Conservation (phyloP, 257 asterid genomes). For the Solanum chaucha region DNA sequence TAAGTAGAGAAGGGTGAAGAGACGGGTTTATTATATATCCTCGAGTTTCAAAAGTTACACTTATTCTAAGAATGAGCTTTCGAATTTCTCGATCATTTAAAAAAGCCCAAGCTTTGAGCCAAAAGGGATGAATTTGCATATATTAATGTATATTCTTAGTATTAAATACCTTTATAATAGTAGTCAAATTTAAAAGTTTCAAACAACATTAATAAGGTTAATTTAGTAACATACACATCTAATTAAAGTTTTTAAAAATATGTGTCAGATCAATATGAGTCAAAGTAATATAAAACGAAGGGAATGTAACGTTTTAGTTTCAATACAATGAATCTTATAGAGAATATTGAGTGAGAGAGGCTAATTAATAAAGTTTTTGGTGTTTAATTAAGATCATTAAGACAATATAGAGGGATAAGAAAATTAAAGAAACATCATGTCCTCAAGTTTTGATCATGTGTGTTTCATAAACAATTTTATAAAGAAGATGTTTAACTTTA, state of each 20-base stretch:
- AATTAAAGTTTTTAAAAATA: too few species aligned
- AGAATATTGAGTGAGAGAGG: background rate
- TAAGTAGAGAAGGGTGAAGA: background rate
- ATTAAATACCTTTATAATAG: background rate
- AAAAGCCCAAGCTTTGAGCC: background rate
- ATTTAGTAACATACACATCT: too few species aligned
- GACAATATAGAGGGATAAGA: background rate
- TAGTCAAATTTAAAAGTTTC: background rate
- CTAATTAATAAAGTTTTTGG: background rate
- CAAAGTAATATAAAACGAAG: too few species aligned
- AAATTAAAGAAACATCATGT: background rate
- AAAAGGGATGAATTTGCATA: background rate
- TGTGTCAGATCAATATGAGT: too few species aligned
- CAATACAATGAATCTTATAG: background rate
- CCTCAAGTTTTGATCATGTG: background rate
- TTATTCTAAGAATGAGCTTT: background rate
- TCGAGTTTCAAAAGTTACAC: background rate
- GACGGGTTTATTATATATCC: background rate
- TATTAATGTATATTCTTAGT: background rate
- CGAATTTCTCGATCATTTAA: background rate
- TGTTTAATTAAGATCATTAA: background rate
- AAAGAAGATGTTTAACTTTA: background rate
- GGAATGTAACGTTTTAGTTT: background rate
- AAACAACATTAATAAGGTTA: background rate
- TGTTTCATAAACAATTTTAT: background rate